Base-by-base conservation (phyloP, 192 early-diverging fungal genomes). In the Phycomyces nitens region DNA sequence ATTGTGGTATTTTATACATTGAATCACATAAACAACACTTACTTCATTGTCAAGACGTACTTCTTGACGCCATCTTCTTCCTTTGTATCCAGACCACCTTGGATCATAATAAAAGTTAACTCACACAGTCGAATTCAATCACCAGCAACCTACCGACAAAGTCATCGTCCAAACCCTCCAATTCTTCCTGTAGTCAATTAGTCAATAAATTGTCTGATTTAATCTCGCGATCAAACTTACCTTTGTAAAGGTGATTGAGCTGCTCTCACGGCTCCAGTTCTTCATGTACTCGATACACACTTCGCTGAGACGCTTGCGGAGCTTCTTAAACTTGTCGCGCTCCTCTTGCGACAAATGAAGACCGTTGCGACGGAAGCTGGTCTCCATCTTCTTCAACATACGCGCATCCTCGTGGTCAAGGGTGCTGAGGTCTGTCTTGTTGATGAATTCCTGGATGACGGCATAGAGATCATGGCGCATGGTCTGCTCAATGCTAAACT, bases 1-100 rank as follows among this genome's bases (percentile, higher is more conserved):
- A 21, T 26, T 49, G 16, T n/a, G 27, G 62, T 26, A n/a, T n/a
- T n/a, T n/a, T n/a, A n/a, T n/a, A n/a, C n/a, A n/a, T n/a, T n/a
- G n/a, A 23, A 21, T 29, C 20, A 20, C 11, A 9, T 15, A 43
- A 29, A 53, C 72, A 60, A 60, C 84, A 82, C 86, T 63, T 89
- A 92, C 74, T 90, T 88, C 74, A 91, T 88, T 8, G 88, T 89
- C 21, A 92, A 81, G 16, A 81, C 66, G 51, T 78, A 90, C 66
- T 84, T 82, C 38, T 72, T 76, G 14, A 80, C 73, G 21, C 88
- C 90, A 56, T 92, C 85, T 22, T 73, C 77, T 14, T 72, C 77
- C 59, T 71, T 72, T 26, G 78, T 89, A 49, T 66, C 67, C 21
- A 85, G 75, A 23, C 81, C 82, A 18, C 80, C 65, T 62, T 34